Base-by-base conservation (phyloP, 805 yeast species). In the Saturnispora besseyi region DNA sequence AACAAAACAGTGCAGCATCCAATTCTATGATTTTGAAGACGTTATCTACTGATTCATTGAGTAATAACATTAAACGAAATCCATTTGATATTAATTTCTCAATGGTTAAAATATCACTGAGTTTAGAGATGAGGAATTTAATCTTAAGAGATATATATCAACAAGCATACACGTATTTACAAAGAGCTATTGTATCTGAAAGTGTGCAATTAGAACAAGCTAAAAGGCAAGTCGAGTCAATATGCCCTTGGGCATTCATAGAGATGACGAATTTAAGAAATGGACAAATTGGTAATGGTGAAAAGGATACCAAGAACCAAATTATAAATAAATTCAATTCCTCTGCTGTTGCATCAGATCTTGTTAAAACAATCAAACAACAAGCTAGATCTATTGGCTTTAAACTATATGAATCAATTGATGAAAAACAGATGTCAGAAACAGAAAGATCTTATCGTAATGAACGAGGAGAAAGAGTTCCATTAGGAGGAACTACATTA, bases 71-170 rank as follows among this genome's bases (percentile, higher is more conserved):
- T 49, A 57, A 34, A 51, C 55, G 31, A 9, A 66, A 67, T 51
- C 71, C 71, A 2, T 67, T 65, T 49, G 21, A 45, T 2, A 51
- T 55, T 4, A 53, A 64, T 29, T 55, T 42, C 32, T 57, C 57
- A 18, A 57, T 63, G 41, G 65, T 63, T 1, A 37, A 52, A 15
- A 41, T 63, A 4, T 32, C 48, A 31, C 18, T 65, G 4, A 48
- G 56, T 11, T n/a, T 37, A 1, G 46, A 49, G 3, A 41, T 57
- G 30, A 55, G 53, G 31, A 52, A 57, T 4, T 24, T 63, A 2
- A 52, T 63, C 5, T 13, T 65, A 5, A 51, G 65, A 47, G 65
- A 62, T 45, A 61, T 65, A 8, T 62, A 54, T 44, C 65, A 60
- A 45, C 43, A 37, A 22, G 57, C 66, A 21, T 55, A 56, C 41